These are phyloP conservation scores for Gossypium turneri DNA, from an alignment of 345 rosid genomes.

Conservation along the genomic window DNA sequence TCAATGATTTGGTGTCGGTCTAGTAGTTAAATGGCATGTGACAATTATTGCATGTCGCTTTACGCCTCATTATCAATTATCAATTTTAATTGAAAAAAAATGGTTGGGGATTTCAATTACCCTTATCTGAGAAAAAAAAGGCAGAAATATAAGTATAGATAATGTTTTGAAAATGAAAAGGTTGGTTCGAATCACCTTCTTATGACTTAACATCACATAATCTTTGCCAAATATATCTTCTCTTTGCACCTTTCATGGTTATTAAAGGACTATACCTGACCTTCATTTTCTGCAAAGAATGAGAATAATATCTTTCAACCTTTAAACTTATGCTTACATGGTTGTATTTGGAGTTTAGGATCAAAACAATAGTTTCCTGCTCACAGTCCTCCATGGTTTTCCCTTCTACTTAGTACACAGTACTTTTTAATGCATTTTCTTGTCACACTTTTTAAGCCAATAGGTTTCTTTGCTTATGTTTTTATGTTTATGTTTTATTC, in stretches of 20 bases:
- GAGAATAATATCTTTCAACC: background rate
- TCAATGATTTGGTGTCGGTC: too few species aligned
- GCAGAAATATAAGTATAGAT: background rate
- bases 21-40: too few species aligned
- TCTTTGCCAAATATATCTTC: background rate
- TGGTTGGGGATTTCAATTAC: background rate
- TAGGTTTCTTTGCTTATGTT: background rate
- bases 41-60: too few species aligned
- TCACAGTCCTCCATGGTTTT: background rate
- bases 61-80: too few species aligned
- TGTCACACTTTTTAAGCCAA: background rate
- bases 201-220: background rate
- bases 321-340: background rate
- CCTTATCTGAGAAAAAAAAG: background rate
- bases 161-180: background rate
- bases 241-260: background rate
- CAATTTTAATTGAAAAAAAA: too few species aligned
- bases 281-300: background rate
- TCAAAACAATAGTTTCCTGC: background rate
- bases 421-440: background rate
- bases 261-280: background rate
- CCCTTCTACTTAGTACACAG: background rate
- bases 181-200: background rate
- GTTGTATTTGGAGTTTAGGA: background rate
- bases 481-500: background rate